A percentile compares a stretch with the other conserved stretches of the same genome.
Evolutionary conservation across 805 yeast genomes (phyloP).

Genomic region (Wickerhamomyces canadensis): DNA sequence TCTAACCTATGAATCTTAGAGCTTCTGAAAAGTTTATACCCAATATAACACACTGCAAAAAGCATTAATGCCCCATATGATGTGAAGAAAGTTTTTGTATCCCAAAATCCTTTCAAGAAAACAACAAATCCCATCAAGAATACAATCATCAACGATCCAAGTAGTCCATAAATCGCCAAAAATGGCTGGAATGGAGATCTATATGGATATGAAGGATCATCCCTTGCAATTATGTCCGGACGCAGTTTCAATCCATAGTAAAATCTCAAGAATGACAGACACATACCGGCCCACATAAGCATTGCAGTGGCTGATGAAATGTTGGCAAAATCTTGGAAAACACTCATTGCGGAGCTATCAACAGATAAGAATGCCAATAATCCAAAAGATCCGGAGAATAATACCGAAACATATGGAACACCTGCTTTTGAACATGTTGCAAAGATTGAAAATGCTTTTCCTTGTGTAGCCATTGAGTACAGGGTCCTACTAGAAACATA

Average conservation of each 20-base stretch:
- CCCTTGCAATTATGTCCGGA: slow-evolving; percentile 59
- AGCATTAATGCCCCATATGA: slow-evolving; percentile 58
- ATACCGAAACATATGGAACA: slow-evolving; percentile 65
- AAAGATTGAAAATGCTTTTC: slow-evolving; percentile 55
- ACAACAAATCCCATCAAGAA: slow-evolving; percentile 58
- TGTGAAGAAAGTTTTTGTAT: slow-evolving; percentile 54
- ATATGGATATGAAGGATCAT: slow-evolving; percentile 62
- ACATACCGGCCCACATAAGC: slow-evolving; percentile 74
- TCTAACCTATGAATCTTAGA: slow-evolving; percentile 65
- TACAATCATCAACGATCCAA: slow-evolving; percentile 46
- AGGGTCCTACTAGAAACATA: slow-evolving; percentile 53
- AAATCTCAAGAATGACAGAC: slow-evolving; percentile 57
- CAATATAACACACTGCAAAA: slow-evolving; percentile 43
- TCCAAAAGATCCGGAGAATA: slow-evolving; percentile 58
- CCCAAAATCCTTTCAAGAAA: slow-evolving; percentile 54
- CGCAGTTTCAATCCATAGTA: slow-evolving; percentile 54
- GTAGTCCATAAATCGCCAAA: slow-evolving; percentile 55
- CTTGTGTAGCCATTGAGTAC: slow-evolving; percentile 47
- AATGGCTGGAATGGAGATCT: slow-evolving; percentile 68
- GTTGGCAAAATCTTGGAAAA: slow-evolving; percentile 62
- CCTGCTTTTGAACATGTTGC: slow-evolving; percentile 56
- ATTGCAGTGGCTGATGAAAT: slow-evolving; percentile 71
- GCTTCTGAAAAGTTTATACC: slow-evolving; percentile 54
- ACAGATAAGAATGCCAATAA: slow-evolving; percentile 56
- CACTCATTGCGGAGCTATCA: slow-evolving; percentile 48